These are phyloP conservation scores for Capsella bursapastoris DNA, from an alignment of 345 rosid genomes.

Conservation along the genomic window DNA sequence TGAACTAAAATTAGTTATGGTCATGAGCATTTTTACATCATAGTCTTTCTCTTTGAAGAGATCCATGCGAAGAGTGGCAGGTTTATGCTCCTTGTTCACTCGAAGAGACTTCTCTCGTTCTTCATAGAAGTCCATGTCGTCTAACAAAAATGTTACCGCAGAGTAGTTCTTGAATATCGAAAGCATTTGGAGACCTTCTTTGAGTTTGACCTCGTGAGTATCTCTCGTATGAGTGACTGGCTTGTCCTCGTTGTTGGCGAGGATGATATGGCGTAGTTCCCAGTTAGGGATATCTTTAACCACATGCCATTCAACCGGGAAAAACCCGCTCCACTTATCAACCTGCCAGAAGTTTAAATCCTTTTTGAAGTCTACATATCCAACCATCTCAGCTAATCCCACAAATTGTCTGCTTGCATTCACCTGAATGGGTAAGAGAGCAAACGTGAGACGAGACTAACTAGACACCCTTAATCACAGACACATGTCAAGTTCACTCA, in stretches of 20 bases:
- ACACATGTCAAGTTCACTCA: conserved; percentile 52
- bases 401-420: conserved; percentile 88
- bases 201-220: conserved; percentile 74
- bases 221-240: conserved; percentile 78
- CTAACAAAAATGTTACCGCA: conserved; percentile 57
- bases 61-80: conserved; percentile 53
- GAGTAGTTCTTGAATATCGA: conserved; percentile 61
- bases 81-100: conserved; percentile 50
- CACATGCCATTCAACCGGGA: conserved; percentile 79
- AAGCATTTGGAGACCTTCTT: conserved; percentile 75
- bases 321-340: conserved; percentile 83
- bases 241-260: conserved; percentile 69
- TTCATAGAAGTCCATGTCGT: conserved; percentile 75
- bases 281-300: conserved; percentile 73
- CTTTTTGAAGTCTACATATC: conserved; percentile 68
- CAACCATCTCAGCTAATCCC: conserved; percentile 83
- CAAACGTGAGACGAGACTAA: conserved; percentile 17
- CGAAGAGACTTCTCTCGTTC: conserved; percentile 57
- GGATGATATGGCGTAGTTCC: conserved; percentile 63
- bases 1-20: conserved; percentile 29
- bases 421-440: conserved; percentile 52
- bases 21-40: conserved; percentile 43
- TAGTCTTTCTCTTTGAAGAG: conserved; percentile 48
- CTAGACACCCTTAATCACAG: not conserved
- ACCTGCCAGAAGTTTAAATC: conserved; percentile 85